phyloP scores from a whole-genome alignment of 768 basidiomycete genomes.

The Naganishia randhawae region DNA sequence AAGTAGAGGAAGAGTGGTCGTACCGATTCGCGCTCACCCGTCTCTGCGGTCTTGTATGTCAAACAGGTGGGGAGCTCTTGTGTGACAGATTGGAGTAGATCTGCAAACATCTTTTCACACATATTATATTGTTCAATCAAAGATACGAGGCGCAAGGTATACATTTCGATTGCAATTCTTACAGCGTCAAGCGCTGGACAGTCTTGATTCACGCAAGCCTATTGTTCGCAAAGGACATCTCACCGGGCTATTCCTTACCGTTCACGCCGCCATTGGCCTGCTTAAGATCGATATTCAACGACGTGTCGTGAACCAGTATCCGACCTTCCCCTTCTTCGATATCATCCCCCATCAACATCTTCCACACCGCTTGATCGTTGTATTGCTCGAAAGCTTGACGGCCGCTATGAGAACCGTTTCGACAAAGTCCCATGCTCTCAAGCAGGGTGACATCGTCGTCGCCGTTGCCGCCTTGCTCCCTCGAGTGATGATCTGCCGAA shows the following conservation, averaged over 20 bases:
- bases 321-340: constrained; percentile 40
- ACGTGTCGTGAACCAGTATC: constrained; percentile 15
- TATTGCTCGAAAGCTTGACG: constrained; percentile 34
- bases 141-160: too few relatives aligned
- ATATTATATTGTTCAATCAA: not conserved
- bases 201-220: too few relatives aligned
- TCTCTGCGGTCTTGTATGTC: not conserved
- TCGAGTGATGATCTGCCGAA: constrained; percentile 7
- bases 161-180: too few relatives aligned
- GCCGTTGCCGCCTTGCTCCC: constrained; percentile 8
- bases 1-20: not conserved
- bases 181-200: too few relatives aligned
- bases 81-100: not conserved
- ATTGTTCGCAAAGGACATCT: too few relatives aligned
- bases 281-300: not conserved
- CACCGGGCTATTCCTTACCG: not conserved
- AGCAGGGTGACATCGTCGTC: constrained; percentile 25
- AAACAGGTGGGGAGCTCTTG: constrained; percentile 20
- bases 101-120: too few relatives aligned
- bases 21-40: not conserved
- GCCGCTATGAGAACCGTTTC: constrained; percentile 24
- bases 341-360: constrained; percentile 49
- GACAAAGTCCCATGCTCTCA: constrained; percentile 29
- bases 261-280: not conserved
- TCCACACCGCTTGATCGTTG: constrained; percentile 43